phyloP scores from a whole-genome alignment of 129 eudicot species.

The Arctium lappa region DNA sequence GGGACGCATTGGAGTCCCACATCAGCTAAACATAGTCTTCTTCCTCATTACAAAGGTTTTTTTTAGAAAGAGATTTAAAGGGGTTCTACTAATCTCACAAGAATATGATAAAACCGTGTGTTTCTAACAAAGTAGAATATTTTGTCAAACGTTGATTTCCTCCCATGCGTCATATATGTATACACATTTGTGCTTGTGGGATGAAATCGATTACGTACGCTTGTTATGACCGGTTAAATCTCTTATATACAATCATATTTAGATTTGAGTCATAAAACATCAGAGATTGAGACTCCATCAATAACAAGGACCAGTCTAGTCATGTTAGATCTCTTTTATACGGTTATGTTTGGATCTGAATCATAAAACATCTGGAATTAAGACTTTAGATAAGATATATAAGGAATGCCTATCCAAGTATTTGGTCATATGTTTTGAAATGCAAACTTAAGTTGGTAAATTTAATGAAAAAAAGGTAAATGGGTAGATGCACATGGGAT shows the following conservation, averaged over 20 bases:
- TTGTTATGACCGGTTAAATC: too few species aligned
- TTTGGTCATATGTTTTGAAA: background rate
- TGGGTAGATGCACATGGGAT: slow-evolving; percentile 39
- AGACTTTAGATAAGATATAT: background rate
- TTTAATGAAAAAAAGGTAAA: slow-evolving; percentile 16
- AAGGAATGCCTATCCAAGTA: background rate
- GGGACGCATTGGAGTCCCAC: background rate
- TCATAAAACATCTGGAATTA: background rate
- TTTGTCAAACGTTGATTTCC: background rate
- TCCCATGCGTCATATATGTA: background rate
- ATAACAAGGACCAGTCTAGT: background rate
- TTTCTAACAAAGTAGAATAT: background rate
- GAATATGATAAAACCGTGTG: background rate
- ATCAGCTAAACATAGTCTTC: too few species aligned
- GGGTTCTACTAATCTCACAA: background rate
- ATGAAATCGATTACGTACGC: background rate
- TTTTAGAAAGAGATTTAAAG: background rate
- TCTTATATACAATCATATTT: too few species aligned
- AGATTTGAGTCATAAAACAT: background rate
- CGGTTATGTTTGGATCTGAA: background rate
- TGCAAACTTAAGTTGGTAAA: slow-evolving; percentile 20
- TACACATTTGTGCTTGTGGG: background rate
- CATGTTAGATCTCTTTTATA: background rate
- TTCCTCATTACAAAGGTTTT: background rate
- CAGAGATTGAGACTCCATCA: background rate